A percentile compares a stretch with the other conserved stretches of the same genome.
Evolutionary conservation across 345 rosid genomes (phyloP).

Genomic region (Mercurialis annua): DNA sequence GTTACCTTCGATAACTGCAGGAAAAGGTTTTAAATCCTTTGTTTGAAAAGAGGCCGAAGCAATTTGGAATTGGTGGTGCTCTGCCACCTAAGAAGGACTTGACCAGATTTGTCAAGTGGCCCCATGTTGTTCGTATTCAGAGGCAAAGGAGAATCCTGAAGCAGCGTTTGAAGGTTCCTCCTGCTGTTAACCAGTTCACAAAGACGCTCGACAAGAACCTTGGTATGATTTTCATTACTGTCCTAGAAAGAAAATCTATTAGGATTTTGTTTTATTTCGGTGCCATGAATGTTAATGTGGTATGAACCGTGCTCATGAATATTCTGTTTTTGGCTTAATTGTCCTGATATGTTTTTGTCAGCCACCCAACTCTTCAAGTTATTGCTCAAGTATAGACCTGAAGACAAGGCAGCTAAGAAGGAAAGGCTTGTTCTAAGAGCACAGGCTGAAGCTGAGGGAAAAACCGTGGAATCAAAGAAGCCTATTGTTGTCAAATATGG

Average conservation of each 20-base stretch:
- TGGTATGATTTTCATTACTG: slow-evolving; percentile 31
- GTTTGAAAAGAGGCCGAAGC: slow-evolving; percentile 82
- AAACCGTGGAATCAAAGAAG: slow-evolving; percentile 50
- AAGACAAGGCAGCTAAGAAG: slow-evolving; percentile 64
- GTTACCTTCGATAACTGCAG: slow-evolving; percentile 17
- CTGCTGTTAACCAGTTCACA: slow-evolving; percentile 81
- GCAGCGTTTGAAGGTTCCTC: slow-evolving; percentile 88
- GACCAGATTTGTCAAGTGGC: slow-evolving; percentile 69
- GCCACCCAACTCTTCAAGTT: slow-evolving; percentile 61
- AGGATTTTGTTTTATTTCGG: too few species aligned
- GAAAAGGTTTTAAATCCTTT: slow-evolving; percentile 68
- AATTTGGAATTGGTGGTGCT: slow-evolving; percentile 84
- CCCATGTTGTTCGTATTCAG: slow-evolving; percentile 63
- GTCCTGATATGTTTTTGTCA: slow-evolving; percentile 14
- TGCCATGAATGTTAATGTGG: not conserved
- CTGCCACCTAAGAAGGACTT: slow-evolving; percentile 85
- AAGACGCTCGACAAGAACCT: slow-evolving; percentile 89
- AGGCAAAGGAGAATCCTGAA: slow-evolving; percentile 77
- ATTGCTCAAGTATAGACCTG: slow-evolving; percentile 68
- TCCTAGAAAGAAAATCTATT: not conserved
- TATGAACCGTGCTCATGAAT: not conserved
- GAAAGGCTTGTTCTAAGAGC: slow-evolving; percentile 54
- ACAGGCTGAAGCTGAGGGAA: slow-evolving; percentile 64
- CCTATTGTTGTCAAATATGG: slow-evolving; percentile 74
- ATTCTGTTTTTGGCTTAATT: not conserved